A percentile compares a stretch with the other conserved stretches of the same genome.
phyloP scores from a whole-genome alignment of 2,329 filamentous ascomycete genomes.

The Ophiostoma tasmaniense region DNA sequence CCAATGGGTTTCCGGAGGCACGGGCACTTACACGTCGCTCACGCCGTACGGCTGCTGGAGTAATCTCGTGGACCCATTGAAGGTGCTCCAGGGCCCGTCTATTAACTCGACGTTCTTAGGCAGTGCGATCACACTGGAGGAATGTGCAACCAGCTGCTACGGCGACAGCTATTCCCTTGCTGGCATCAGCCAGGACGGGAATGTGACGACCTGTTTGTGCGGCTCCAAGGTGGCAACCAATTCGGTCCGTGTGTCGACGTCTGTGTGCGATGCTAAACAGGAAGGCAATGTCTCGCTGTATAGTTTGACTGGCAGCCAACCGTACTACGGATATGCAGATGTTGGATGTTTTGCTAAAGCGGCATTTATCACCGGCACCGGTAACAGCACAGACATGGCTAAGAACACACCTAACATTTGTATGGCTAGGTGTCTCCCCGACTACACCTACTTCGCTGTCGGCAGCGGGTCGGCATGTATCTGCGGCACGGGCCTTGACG shows the following conservation, averaged over 20 bases:
- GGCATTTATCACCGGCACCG: background rate
- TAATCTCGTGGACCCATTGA: no score
- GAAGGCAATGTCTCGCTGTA: background rate
- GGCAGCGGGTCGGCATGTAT: background rate
- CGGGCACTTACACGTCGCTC: no score
- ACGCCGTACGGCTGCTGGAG: no score
- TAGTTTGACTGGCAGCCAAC: background rate
- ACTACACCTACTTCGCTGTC: background rate
- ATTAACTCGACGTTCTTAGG: no score
- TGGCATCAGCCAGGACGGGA: background rate
- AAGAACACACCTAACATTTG: background rate
- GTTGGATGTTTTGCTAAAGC: background rate
- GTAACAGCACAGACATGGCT: background rate
- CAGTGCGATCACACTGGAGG: no score
- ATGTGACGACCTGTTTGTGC: background rate
- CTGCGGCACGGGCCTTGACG: background rate
- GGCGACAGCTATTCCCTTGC: background rate
- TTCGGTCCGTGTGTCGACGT: background rate
- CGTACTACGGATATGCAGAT: background rate
- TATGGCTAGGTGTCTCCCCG: background rate
- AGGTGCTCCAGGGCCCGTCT: no score
- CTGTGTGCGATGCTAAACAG: background rate
- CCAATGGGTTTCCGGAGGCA: no score
- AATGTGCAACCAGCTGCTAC: no score
- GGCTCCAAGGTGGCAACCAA: background rate